Conservation (phyloP, 768 basidiomycete species). For the Filobasidium floriforme region DNA sequence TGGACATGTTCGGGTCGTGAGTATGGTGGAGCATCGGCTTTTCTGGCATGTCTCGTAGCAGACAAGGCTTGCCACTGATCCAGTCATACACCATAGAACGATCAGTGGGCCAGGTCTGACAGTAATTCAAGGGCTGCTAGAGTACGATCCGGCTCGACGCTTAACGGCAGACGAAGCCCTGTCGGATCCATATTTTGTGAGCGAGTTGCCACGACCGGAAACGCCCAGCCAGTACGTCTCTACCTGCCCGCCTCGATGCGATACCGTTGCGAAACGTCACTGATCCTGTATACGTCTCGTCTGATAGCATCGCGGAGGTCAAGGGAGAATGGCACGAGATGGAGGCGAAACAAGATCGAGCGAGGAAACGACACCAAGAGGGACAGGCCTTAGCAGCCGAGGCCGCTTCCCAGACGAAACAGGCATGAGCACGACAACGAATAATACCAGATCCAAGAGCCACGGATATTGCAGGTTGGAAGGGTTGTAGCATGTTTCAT, state of each 20-base stretch:
- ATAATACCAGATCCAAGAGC: too few relatives aligned
- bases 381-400: background rate
- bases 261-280: background rate
- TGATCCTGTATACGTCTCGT: background rate
- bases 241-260: background rate
- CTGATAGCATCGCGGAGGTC: conserved; percentile 60
- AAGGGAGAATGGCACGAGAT: conserved; percentile 98
- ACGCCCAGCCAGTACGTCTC: conserved; percentile 67
- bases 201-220: conserved; percentile 66
- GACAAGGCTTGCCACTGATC: too few relatives aligned
- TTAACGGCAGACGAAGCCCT: conserved; percentile 55
- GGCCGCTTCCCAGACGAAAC: too few relatives aligned
- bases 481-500: too few relatives aligned
- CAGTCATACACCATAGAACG: background rate
- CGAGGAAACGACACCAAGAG: conserved; percentile 46
- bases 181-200: conserved; percentile 70
- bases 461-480: too few relatives aligned
- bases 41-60: background rate
- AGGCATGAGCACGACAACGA: too few relatives aligned
- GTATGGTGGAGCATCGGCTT: conserved; percentile 19
- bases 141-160: conserved; percentile 70
- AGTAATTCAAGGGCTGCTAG: conserved; percentile 69
- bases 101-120: background rate
- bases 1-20: conserved; percentile 77
- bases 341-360: conserved; percentile 82